phyloP scores from a whole-genome alignment of 2,329 filamentous ascomycete genomes.

The Trichoderma aggressivum region DNA sequence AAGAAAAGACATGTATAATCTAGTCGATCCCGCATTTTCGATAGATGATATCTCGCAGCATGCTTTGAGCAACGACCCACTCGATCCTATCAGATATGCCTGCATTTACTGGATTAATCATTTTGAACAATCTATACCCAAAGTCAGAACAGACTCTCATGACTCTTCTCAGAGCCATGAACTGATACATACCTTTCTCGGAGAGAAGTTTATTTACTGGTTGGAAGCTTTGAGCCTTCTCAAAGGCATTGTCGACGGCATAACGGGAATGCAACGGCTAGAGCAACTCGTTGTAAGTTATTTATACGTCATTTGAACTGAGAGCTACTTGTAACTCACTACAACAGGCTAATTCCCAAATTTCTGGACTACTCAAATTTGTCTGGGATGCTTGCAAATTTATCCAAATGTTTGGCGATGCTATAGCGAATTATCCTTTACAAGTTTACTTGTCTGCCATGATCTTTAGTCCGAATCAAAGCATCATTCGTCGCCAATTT shows the following conservation, averaged over 20 bases:
- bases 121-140: neutral
- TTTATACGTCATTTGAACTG: neutral
- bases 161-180: fast-evolving
- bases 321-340: neutral
- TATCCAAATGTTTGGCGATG: neutral
- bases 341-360: neutral
- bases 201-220: neutral
- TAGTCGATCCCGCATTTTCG: neutral
- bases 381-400: neutral
- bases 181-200: neutral
- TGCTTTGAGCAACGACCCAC: neutral
- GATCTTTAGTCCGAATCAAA: neutral
- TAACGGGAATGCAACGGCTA: neutral
- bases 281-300: neutral
- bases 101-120: neutral
- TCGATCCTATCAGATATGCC: neutral
- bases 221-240: neutral
- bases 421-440: neutral
- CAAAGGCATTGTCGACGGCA: neutral
- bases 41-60: neutral
- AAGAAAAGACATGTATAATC: neutral
- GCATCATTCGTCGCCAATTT: fast-evolving
- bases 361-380: fast-evolving
- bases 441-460: neutral
- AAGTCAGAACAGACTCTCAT: fast-evolving